Base-by-base conservation (phyloP, 2,329 filamentous ascomycete genomes). In the Myriosclerotinia duriaeana region DNA sequence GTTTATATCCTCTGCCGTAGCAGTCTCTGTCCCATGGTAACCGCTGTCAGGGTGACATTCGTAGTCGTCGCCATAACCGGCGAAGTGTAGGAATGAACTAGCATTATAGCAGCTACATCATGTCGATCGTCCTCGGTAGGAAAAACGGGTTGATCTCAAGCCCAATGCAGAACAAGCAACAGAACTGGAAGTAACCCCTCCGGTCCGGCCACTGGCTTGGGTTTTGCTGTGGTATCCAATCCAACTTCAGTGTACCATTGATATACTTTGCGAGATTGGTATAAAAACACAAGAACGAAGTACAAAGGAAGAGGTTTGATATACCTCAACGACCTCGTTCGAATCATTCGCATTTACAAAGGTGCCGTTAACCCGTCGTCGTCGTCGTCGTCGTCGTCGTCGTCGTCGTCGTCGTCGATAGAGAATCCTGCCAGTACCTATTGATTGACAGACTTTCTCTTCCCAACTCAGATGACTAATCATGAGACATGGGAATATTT, bases 131-230 rank as follows among this genome's bases (percentile, higher is more conserved):
- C 40, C 40, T 42, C 40, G 40, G 40, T 64, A 42, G 48, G 50
- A 53, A 54, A 64, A 40, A 64, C 50, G 22, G 61, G 55, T 54
- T 64, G 22, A 42, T 64, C 36, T 6, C 61, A 68, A 48, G 72
- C 70, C 69, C 59, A 74, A 64, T 72, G 53, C 40, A 70, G 54
- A 65, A 65, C 44, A 4, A 72, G 69, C 22, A 73, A 50, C 36
- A 73, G 69, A n/a, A n/a, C n/a, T n/a, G n/a, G n/a, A 53, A 73
- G 67, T 26, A 72, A 56, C 59, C 71, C 67, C 58, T 73, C 69
- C 17, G 66, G 62, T 68, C 69, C 69, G 36, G 65, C 58, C 15
- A 72, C 68, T 11, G 65, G 70, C 62, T 73, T 72, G 22, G 68
- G 53, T 68, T 70, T 71, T 6, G 64, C 53, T 20, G 65, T 66